Conservation (phyloP, 805 yeast species). For the Yarrowia sp. region DNA sequence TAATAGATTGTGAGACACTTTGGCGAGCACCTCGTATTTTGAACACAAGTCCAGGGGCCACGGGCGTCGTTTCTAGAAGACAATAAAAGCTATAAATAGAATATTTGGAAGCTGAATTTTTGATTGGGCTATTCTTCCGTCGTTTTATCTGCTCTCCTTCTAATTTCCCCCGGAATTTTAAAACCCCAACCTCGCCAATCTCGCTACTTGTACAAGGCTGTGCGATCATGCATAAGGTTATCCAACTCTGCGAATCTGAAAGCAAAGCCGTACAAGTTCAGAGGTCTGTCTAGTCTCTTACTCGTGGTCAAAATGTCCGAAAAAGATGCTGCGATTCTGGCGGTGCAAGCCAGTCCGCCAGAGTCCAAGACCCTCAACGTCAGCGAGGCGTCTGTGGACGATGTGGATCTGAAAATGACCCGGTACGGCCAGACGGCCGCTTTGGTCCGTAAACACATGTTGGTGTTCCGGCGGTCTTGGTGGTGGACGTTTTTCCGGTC, state of each 20-base stretch:
- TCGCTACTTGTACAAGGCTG: slow-evolving; percentile 17
- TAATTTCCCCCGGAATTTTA: not conserved
- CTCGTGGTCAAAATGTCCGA: slow-evolving; percentile 9
- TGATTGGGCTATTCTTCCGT: not conserved
- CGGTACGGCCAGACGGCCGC: slow-evolving; percentile 12
- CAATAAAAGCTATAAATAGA: too few relatives aligned
- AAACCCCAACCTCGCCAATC: not conserved
- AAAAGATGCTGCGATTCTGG: slow-evolving; percentile 10
- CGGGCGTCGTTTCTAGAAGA: too few relatives aligned
- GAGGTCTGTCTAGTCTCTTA: not conserved
- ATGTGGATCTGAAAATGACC: slow-evolving; percentile 10
- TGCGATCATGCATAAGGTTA: slow-evolving; percentile 25
- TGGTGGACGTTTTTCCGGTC: slow-evolving; percentile 49
- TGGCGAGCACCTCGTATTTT: not conserved
- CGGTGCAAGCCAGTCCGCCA: slow-evolving; percentile 15
- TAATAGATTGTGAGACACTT: not conserved
- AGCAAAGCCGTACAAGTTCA: not conserved
- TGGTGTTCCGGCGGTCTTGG: slow-evolving; percentile 45
- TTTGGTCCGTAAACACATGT: slow-evolving; percentile 30
- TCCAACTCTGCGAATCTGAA: not conserved
- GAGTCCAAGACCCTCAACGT: slow-evolving; percentile 8
- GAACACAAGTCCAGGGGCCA: too few relatives aligned
- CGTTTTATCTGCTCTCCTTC: not conserved
- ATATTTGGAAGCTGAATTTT: not conserved
- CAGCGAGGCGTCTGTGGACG: slow-evolving; percentile 8